Percentiles rank a stretch among this genome's conserved stretches.
Evolutionary conservation across 257 asterid species (phyloP).

Genomic region (Striga asiatica): DNA sequence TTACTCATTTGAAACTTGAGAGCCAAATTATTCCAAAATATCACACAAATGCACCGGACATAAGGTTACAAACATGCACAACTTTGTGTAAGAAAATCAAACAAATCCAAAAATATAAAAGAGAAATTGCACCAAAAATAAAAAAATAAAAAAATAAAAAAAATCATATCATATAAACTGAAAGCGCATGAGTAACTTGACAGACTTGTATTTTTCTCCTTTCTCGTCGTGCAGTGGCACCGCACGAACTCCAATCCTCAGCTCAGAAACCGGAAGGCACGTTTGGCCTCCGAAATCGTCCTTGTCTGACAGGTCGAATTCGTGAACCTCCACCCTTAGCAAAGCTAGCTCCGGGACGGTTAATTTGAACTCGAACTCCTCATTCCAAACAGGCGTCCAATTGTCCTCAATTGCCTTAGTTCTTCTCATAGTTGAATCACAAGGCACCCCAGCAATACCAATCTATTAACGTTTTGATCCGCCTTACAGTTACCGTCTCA

Average conservation of each 20-base stretch:
- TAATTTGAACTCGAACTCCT: conserved; percentile 53
- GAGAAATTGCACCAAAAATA: no score
- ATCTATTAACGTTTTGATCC: no score
- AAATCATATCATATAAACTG: conserved; percentile 25
- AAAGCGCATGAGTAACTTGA: conserved; percentile 48
- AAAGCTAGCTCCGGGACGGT: conserved; percentile 64
- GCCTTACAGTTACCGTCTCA: no score
- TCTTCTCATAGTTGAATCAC: conserved; percentile 38
- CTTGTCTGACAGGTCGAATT: conserved; percentile 53
- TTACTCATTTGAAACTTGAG: no score
- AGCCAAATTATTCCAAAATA: no score
- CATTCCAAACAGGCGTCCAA: conserved; percentile 72
- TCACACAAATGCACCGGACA: no score
- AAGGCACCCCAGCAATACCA: conserved; percentile 66
- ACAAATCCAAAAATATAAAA: no score
- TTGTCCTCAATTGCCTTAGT: conserved; percentile 51
- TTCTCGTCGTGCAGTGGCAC: conserved; percentile 44
- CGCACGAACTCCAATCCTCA: conserved; percentile 58
- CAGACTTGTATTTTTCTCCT: conserved; percentile 66
- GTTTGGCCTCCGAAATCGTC: conserved; percentile 93
- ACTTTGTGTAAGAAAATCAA: no score
- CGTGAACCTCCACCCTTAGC: conserved; percentile 76
- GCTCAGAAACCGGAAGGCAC: conserved; percentile 67
- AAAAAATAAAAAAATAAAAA: not conserved
- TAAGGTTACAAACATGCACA: no score